Conservation (phyloP, 352 stramenopile species). For the Pythium apleroticum region DNA sequence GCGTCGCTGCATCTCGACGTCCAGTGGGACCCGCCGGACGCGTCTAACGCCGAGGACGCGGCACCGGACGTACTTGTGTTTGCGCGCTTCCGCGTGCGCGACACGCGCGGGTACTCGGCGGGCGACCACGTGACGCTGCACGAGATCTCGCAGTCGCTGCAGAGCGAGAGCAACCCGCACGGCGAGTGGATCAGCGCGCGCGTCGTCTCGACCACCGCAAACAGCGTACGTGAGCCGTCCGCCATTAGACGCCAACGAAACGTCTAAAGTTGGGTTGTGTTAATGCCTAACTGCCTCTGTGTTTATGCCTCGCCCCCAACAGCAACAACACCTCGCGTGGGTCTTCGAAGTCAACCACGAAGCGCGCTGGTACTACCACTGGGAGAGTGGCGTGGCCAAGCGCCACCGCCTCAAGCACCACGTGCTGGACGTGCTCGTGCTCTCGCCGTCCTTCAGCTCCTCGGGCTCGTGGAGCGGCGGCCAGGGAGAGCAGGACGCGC, state of each 20-base stretch:
- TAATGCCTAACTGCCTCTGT: no score
- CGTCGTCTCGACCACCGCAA: neutral
- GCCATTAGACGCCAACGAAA: neutral
- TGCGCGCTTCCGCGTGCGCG: slow-evolving; percentile 37
- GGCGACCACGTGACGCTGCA: slow-evolving; percentile 12
- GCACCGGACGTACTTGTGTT: slow-evolving; percentile 34
- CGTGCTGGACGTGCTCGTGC: slow-evolving; percentile 35
- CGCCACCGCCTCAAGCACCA: slow-evolving; percentile 49
- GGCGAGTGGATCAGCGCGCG: slow-evolving; percentile 45
- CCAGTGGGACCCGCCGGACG: neutral
- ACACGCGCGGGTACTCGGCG: slow-evolving; percentile 23
- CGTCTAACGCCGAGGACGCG: neutral
- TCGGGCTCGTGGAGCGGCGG: neutral
- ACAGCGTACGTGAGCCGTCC: neutral
- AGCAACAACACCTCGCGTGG: neutral
- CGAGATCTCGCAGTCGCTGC: slow-evolving; percentile 32
- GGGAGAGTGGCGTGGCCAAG: slow-evolving; percentile 59
- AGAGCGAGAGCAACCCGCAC: slow-evolving; percentile 51
- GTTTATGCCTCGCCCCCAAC: neutral
- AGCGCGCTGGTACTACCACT: slow-evolving; percentile 69
- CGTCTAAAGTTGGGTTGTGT: no score
- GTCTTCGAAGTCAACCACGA: slow-evolving; percentile 47
- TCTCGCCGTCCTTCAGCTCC: slow-evolving; percentile 6
- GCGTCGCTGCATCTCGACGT: slow-evolving; percentile 47
- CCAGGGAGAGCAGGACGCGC: neutral